Evolutionary conservation across 345 rosid genomes (phyloP).

Genomic region (Eucalyptus fibrosa): DNA sequence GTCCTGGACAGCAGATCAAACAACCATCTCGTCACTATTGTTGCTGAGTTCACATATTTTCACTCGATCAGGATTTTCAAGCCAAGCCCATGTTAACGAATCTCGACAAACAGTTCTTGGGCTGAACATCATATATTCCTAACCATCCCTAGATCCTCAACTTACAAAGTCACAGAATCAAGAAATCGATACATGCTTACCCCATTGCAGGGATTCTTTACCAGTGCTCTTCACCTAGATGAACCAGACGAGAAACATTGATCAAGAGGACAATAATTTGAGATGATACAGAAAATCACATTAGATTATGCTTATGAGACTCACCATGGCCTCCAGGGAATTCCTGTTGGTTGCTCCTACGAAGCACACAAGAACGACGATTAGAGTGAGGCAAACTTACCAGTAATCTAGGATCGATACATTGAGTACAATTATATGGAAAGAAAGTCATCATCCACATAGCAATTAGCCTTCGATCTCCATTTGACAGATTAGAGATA

Average conservation of each 20-base stretch:
- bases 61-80: neutral
- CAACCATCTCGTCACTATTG: neutral
- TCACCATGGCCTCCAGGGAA: conserved; percentile 82
- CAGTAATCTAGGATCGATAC: neutral
- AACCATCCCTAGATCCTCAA: neutral
- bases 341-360: conserved; percentile 65
- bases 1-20: conserved; percentile 22
- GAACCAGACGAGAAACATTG: neutral
- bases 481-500: neutral
- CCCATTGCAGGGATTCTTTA: conserved; percentile 89
- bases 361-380: neutral
- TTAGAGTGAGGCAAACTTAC: neutral
- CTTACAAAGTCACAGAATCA: neutral
- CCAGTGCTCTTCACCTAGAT: conserved; percentile 77
- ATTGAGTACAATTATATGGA: neutral
- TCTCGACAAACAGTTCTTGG: neutral
- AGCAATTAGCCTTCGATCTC: neutral
- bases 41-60: neutral
- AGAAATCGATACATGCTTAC: conserved; percentile 15
- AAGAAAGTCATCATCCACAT: neutral
- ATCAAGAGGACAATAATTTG: neutral
- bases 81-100: neutral
- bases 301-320: neutral
- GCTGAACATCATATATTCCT: neutral
- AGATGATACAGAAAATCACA: fast-evolving